Base-by-base conservation (phyloP, 768 basidiomycete species). In the Trametes sanguinea region DNA sequence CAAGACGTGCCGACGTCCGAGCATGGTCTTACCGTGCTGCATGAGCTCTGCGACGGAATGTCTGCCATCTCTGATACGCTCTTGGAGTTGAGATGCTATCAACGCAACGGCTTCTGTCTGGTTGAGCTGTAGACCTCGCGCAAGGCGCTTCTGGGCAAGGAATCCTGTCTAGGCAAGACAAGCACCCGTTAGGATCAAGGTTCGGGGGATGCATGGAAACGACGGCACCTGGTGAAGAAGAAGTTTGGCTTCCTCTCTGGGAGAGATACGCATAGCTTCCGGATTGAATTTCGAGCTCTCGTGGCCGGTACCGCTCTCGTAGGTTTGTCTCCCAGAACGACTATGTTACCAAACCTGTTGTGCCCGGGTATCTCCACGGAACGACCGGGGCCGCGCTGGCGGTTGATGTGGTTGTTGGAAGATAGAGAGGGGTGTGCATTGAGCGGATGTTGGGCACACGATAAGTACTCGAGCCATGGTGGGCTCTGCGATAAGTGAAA, bases 91-190 rank as follows among this genome's bases (percentile, higher is more conserved):
- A n/a, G 85, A 86, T 2, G 94, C 88, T 65, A 99, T 94, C 8
- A 99, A 83, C 2, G 93, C 95, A 13, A 87, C 83, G 0, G 95
- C 89, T 76, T 99, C 97, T 3, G 91, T 83, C 63, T 87, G 77
- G 75, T 98, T 98, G 57, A 98, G 84, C 57, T 83, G 83, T 39
- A 96, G 73, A 8, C 97, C 97, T n/a, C 97, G 84, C 4, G 96
- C 96, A 14, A 99, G 86, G 43, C 97, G 89, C 69, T 94, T 90
- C 76, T 98, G 96, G 1, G 97, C 94, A 16, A 98, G 84, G 63
- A 83, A 86, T 27, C 97, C 97, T 30, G 88, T 85, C 88, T 94
- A 67, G 51, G 39, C 17, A 22, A 45, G 39, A 22, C 3, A 16
- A 27, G 43, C 42, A 13, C 29, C 8, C 14, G 50, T 61, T 30